phyloP scores from a whole-genome alignment of 441 rosid species.

The Mallotus repandus region DNA sequence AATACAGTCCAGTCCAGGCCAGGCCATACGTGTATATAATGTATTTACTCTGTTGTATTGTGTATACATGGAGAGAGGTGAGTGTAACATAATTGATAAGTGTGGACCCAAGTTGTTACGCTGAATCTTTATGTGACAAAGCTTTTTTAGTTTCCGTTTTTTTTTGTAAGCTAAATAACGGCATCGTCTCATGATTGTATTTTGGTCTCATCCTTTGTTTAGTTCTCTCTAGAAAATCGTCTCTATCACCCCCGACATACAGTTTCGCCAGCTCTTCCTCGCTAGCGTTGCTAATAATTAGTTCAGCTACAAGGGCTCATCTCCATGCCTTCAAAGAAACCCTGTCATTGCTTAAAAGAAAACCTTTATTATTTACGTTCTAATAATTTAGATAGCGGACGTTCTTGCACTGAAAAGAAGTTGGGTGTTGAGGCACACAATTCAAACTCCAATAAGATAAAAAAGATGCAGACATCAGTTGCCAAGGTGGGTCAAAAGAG shows the following conservation, averaged over 20 bases:
- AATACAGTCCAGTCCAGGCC: not conserved
- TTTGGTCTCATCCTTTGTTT: constrained; percentile 22
- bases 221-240: not conserved
- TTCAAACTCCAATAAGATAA: constrained; percentile 17
- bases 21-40: no score
- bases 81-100: not conserved
- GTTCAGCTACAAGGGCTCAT: no score
- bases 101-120: not conserved
- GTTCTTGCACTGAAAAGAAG: not conserved
- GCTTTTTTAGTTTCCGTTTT: constrained; percentile 30
- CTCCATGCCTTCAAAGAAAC: constrained; percentile 6
- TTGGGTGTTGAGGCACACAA: constrained; percentile 11
- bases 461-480: constrained; percentile 3
- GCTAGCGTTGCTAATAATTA: no score
- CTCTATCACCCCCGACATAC: not conserved
- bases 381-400: not conserved
- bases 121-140: not conserved
- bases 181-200: constrained; percentile 46
- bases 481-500: constrained; percentile 24
- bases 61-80: no score
- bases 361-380: constrained; percentile 6
- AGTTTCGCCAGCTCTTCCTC: not conserved
- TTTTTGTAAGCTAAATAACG: constrained; percentile 42
- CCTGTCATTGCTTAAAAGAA: not conserved
- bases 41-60: no score